phyloP scores from a whole-genome alignment of 179 eudicot species.

The Carnegiea gigantea region DNA sequence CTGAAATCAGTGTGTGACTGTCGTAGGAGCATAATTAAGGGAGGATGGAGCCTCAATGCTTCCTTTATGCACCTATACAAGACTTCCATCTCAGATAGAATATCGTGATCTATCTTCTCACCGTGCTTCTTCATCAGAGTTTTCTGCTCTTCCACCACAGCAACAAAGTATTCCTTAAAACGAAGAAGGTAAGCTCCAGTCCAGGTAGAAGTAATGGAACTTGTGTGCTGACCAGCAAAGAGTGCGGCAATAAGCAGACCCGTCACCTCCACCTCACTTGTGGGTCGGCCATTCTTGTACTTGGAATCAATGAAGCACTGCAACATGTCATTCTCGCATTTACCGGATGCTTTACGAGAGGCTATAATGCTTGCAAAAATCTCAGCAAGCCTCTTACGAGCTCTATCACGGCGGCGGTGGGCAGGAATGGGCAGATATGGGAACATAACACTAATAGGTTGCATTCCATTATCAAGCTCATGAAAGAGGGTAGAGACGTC shows the following conservation, averaged over 20 bases:
- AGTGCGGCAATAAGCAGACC: slow-evolving; percentile 89
- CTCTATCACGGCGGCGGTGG: slow-evolving; percentile 72
- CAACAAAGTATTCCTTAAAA: slow-evolving; percentile 44
- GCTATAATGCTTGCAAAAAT: slow-evolving; percentile 61
- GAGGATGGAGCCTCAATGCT: slow-evolving; percentile 92
- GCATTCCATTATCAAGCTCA: slow-evolving; percentile 89
- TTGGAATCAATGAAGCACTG: slow-evolving; percentile 88
- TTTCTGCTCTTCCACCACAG: slow-evolving; percentile 69
- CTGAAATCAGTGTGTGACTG: slow-evolving; percentile 76
- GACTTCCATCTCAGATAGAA: slow-evolving; percentile 77
- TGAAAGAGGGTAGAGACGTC: slow-evolving; percentile 92
- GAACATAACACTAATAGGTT: slow-evolving; percentile 85
- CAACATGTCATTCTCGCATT: slow-evolving; percentile 68
- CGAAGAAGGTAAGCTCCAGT: slow-evolving; percentile 82
- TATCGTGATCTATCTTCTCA: slow-evolving; percentile 64
- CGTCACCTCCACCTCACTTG: slow-evolving; percentile 76
- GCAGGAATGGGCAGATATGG: slow-evolving; percentile 93
- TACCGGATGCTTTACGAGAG: slow-evolving; percentile 63
- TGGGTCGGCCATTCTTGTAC: slow-evolving; percentile 83
- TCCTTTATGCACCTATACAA: slow-evolving; percentile 81
- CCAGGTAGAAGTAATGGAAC: slow-evolving; percentile 93
- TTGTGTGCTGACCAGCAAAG: slow-evolving; percentile 93
- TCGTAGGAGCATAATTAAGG: slow-evolving; percentile 75
- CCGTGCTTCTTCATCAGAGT: slow-evolving; percentile 60
- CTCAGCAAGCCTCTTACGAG: slow-evolving; percentile 67